Evolutionary conservation across 140 eudicot genomes (phyloP).

Genomic region (Flaveria floridana): DNA sequence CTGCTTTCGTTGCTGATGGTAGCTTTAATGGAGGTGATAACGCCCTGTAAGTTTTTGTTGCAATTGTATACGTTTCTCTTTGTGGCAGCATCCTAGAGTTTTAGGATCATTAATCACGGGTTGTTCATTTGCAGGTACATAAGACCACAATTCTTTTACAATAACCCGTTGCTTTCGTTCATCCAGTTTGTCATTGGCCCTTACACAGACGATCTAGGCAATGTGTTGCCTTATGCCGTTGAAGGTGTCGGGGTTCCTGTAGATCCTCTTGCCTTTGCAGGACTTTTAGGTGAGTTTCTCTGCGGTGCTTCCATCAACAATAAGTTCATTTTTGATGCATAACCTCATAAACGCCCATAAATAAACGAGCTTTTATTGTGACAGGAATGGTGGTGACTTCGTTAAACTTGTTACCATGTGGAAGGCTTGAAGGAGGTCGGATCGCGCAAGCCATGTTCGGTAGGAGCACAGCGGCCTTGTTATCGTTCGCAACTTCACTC

Average conservation of each 20-base stretch:
- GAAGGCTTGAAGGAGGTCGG: conserved; percentile 98
- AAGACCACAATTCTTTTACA: conserved; percentile 94
- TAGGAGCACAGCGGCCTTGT: conserved; percentile 57
- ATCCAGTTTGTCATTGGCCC: conserved; percentile 90
- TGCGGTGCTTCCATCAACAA: background rate
- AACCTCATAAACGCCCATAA: background rate
- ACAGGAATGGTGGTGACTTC: conserved; percentile 97
- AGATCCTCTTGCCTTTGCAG: conserved; percentile 99
- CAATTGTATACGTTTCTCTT: background rate
- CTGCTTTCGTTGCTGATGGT: conserved; percentile 91
- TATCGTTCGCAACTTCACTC: conserved; percentile 67
- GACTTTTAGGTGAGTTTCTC: conserved; percentile 70
- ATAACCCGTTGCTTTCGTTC: conserved; percentile 90
- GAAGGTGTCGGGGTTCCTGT: conserved; percentile 99
- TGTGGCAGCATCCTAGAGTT: background rate
- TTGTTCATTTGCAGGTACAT: conserved; percentile 61
- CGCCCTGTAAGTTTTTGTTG: conserved; percentile 61
- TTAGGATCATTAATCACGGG: background rate
- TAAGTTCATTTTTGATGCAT: background rate
- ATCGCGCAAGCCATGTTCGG: conserved; percentile 98
- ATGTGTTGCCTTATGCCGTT: conserved; percentile 90
- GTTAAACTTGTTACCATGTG: conserved; percentile 83
- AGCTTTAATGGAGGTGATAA: conserved; percentile 97
- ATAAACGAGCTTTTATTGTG: background rate
- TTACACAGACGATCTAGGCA: conserved; percentile 85